A percentile compares a stretch with the other conserved stretches of the same genome.
Conservation (phyloP, 1,284 basidiomycete species). For the Mycosarcoma mackinlayi region DNA sequence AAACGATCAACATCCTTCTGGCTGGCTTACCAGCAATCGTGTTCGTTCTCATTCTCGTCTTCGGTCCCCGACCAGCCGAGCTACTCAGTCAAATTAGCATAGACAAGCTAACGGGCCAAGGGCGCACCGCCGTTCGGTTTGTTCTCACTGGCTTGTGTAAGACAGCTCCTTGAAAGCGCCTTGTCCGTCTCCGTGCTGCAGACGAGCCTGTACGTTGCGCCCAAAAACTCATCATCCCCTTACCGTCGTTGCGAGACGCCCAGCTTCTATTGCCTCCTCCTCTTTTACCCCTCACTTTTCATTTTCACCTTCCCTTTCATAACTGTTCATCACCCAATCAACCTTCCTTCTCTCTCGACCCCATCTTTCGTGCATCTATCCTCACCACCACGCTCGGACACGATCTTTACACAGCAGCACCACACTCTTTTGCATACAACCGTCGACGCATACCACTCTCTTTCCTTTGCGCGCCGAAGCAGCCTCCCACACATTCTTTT, state of each 20-base stretch:
- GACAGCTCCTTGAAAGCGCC: background rate
- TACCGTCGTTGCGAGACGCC: background rate
- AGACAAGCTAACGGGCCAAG: too few relatives aligned
- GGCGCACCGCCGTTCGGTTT: too few relatives aligned
- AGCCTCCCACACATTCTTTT: slow-evolving; percentile 13
- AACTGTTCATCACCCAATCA: background rate
- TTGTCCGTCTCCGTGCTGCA: background rate
- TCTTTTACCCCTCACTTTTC: background rate
- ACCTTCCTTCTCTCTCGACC: slow-evolving; percentile 1
- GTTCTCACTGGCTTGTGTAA: slow-evolving; percentile 1
- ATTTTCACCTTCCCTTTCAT: background rate
- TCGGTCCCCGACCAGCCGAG: too few relatives aligned
- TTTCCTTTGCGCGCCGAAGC: slow-evolving; percentile 18
- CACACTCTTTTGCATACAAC: background rate
- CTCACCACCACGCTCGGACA: background rate
- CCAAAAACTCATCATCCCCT: background rate
- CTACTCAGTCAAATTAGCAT: too few relatives aligned
- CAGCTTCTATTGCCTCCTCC: slow-evolving; percentile 1
- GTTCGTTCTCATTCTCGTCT: too few relatives aligned
- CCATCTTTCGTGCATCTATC: background rate
- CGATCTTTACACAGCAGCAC: slow-evolving; percentile 1
- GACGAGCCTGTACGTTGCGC: too few relatives aligned
- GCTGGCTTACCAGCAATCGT: too few relatives aligned
- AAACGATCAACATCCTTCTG: too few relatives aligned
- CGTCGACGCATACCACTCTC: background rate